These are phyloP conservation scores for Helotiales sp. DNA, from an alignment of 2,329 filamentous ascomycete species.

Conservation along the genomic window DNA sequence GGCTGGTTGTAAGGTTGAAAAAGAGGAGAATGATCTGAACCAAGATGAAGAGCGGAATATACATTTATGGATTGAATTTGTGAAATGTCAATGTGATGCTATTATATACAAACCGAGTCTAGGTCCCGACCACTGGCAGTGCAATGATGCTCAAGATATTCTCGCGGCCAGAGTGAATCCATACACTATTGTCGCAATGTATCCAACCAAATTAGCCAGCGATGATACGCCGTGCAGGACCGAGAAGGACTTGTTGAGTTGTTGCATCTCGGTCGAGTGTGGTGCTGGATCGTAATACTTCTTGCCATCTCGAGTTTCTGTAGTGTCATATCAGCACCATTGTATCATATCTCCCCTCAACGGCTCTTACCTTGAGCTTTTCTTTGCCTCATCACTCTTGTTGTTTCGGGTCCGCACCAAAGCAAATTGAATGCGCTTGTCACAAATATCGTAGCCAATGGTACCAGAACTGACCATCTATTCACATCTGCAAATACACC, in stretches of 20 bases:
- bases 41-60: too few species aligned
- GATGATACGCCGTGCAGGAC: constrained; percentile 80
- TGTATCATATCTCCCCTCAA: background rate
- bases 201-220: constrained; percentile 71
- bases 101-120: background rate
- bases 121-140: background rate
- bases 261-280: constrained; percentile 81
- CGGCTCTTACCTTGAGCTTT: constrained; percentile 73
- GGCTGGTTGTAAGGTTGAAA: constrained; percentile 5
- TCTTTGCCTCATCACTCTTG: constrained; percentile 70
- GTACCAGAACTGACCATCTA: constrained; percentile 63
- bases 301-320: constrained; percentile 86
- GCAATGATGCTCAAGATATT: constrained; percentile 23
- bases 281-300: constrained; percentile 77
- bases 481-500: constrained; percentile 62
- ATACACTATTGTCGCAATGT: constrained; percentile 73
- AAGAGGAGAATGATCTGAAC: too few species aligned
- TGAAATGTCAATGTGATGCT: background rate
- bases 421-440: constrained; percentile 70
- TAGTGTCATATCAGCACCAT: background rate
- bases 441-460: constrained; percentile 69
- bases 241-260: constrained; percentile 76
- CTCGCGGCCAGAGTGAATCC: constrained; percentile 62
- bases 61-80: too few species aligned
- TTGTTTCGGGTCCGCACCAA: constrained; percentile 74